phyloP scores from a whole-genome alignment of 176 grass and related monocot genomes.

The Oryza officinalis region DNA sequence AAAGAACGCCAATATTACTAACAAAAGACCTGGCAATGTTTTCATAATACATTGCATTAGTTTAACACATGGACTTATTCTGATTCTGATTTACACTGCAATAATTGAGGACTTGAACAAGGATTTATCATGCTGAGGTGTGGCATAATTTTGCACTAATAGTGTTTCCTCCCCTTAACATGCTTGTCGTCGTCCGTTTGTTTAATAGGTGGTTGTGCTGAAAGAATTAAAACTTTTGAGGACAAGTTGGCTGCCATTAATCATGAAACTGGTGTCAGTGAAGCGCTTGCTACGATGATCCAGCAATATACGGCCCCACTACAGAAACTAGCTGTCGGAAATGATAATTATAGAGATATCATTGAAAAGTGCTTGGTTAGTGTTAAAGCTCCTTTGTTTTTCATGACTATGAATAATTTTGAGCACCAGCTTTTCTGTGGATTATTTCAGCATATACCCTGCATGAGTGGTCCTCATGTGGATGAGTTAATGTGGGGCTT shows the following conservation, averaged over 20 bases:
- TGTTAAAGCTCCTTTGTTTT: not conserved
- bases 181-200: not conserved
- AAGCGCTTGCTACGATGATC: not conserved
- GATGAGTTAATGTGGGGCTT: constrained; percentile 1
- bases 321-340: not conserved
- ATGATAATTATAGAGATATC: not conserved
- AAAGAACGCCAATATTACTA: not conserved
- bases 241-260: not conserved
- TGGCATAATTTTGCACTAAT: not conserved
- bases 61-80: not conserved
- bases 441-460: not conserved
- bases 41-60: not conserved
- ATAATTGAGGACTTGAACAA: not conserved
- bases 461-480: not conserved
- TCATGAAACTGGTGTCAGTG: not conserved
- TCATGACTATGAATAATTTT: not conserved
- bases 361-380: not conserved
- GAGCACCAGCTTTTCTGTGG: not conserved
- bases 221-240: not conserved
- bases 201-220: not conserved
- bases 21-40: too few relatives aligned
- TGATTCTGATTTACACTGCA: not conserved
- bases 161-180: not conserved
- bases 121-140: not conserved
- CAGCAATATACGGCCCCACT: not conserved